phyloP scores from a whole-genome alignment of 331 rosid species.

The Saraca asoca region DNA sequence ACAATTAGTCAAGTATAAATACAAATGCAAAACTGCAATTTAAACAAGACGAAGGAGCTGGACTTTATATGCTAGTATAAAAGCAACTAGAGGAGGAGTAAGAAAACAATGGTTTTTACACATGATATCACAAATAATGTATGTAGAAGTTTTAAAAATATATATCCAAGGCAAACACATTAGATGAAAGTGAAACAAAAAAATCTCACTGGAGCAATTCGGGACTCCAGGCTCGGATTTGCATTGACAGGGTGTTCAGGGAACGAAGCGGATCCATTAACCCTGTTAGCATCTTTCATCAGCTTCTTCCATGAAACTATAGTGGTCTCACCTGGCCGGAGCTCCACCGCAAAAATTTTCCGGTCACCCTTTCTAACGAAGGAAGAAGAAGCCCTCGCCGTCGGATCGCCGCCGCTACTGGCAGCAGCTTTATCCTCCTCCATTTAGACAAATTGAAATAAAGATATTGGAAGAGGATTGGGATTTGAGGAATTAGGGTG shows the following conservation, averaged over 20 bases:
- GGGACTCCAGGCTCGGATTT: conserved; percentile 59
- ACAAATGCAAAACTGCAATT: too few species aligned
- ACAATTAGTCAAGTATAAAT: too few species aligned
- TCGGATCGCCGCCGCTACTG: conserved; percentile 35
- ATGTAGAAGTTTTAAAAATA: background rate
- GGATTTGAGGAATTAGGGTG: conserved; percentile 46
- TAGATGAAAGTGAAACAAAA: conserved; percentile 4
- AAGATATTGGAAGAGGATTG: too few species aligned
- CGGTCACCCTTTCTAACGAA: conserved; percentile 84
- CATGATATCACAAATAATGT: too few species aligned
- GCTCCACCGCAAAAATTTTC: conserved; percentile 83
- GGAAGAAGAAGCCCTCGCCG: conserved; percentile 57
- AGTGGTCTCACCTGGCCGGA: conserved; percentile 98
- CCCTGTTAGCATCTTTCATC: conserved; percentile 70
- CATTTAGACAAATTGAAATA: conserved; percentile 41
- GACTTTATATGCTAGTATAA: too few species aligned
- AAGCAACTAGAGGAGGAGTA: too few species aligned
- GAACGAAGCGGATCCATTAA: conserved; percentile 50
- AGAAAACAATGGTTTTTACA: too few species aligned
- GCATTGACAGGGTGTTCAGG: conserved; percentile 61
- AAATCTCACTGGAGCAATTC: conserved; percentile 73
- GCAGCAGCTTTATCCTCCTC: conserved; percentile 51
- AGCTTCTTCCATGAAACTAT: conserved; percentile 99
- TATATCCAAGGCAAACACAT: background rate
- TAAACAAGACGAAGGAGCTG: too few species aligned